These are phyloP conservation scores for Taphrina populina DNA, from an alignment of 1,139 yeast species.

Conservation along the genomic window DNA sequence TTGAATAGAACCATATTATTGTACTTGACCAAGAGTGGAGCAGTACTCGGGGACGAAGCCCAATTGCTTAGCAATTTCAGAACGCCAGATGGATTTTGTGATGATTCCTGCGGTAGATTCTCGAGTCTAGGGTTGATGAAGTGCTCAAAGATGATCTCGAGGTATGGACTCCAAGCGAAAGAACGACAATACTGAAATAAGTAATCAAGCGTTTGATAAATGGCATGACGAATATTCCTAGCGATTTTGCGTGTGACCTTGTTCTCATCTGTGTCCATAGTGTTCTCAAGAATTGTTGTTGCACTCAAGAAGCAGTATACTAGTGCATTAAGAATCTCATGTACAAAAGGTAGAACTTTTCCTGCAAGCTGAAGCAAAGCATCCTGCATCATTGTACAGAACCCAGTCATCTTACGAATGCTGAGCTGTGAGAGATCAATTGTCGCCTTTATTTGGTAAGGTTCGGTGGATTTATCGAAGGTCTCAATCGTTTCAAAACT, in stretches of 20 bases:
- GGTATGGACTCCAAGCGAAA: constrained; percentile 59
- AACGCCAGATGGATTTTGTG: constrained; percentile 78
- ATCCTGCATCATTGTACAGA: constrained; percentile 65
- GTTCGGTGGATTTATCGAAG: constrained; percentile 43
- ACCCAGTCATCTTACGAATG: constrained; percentile 66
- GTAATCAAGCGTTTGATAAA: constrained; percentile 44
- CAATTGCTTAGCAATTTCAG: constrained; percentile 66
- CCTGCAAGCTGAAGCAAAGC: constrained; percentile 64
- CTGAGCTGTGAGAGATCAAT: constrained; percentile 31
- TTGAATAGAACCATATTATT: constrained; percentile 58
- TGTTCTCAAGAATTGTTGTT: constrained; percentile 40
- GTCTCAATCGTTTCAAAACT: constrained; percentile 51
- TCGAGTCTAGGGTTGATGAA: constrained; percentile 66
- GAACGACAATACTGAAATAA: constrained; percentile 41
- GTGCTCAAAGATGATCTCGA: constrained; percentile 53
- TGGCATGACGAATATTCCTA: constrained; percentile 43
- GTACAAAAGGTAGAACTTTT: constrained; percentile 54
- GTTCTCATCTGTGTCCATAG: constrained; percentile 33
- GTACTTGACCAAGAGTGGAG: constrained; percentile 54
- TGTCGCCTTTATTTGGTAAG: neutral
- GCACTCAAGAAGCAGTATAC: constrained; percentile 59
- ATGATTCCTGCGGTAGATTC: constrained; percentile 69
- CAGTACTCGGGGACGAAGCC: constrained; percentile 55
- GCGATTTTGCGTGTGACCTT: constrained; percentile 39
- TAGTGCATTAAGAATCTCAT: constrained; percentile 59